phyloP scores from a whole-genome alignment of 345 rosid species.

The Citrus cavaleriei region DNA sequence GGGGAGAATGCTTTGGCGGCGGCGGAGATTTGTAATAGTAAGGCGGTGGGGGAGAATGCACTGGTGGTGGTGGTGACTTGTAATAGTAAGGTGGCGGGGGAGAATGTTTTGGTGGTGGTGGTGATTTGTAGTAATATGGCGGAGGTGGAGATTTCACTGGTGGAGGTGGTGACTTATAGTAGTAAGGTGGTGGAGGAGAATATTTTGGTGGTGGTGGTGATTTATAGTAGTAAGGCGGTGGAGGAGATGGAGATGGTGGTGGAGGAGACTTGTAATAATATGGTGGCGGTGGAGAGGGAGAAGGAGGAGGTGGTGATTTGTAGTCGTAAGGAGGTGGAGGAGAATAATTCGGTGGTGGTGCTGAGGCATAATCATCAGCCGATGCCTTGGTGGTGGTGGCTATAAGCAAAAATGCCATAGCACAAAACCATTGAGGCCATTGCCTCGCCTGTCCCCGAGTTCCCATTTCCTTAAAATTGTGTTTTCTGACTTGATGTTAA shows the following conservation, averaged over 20 bases:
- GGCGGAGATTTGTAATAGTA: conserved; percentile 9
- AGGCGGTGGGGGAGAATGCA: not conserved
- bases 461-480: not conserved
- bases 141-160: not conserved
- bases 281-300: not conserved
- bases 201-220: not conserved
- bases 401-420: conserved; percentile 13
- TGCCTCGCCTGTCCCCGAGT: not conserved
- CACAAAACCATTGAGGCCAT: not conserved
- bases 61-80: not conserved
- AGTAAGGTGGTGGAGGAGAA: not conserved
- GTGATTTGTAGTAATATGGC: not conserved
- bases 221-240: not conserved
- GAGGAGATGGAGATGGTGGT: not conserved
- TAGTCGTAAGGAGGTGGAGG: not conserved
- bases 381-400: conserved; percentile 15
- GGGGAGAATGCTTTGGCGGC: not conserved
- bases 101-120: not conserved
- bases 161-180: not conserved
- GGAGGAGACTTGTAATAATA: not conserved
- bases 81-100: not conserved
- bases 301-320: not conserved
- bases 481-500: not conserved
- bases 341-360: not conserved
- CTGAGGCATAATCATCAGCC: not conserved